Evolutionary conservation across 371 early-diverging fungal genomes (phyloP), one percentile per base, ranked within the genome.

Genomic region (Mucor ambiguus): DNA sequence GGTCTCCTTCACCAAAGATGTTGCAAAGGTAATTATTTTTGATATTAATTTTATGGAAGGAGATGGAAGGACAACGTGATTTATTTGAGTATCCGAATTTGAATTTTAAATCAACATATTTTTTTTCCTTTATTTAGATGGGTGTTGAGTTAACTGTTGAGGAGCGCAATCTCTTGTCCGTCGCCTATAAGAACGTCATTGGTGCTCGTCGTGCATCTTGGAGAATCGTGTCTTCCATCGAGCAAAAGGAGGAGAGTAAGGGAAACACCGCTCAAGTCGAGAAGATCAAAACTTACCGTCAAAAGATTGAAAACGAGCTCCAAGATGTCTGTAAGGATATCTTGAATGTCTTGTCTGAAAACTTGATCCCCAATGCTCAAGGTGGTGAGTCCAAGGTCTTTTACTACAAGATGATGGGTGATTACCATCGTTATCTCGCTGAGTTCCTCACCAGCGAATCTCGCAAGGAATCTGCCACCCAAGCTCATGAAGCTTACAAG

Each of bases 181-280:
- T 99, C 68, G 99, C 99, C 67, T 99, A 97, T 91, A 99, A 99
- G 90, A 99, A 99, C 86, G 96, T 99, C 59, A 99, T 98, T 76
- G 98, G 99, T 73, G 94, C 97, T 60, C 97, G 98, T 70, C 96
- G 99, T 87, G 97, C 98, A 49, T 97, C 98, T 61, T 99, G 99
- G 99, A 89, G 99, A 82, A 98, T 99, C 75, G 94, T 99, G 38
- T 96, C 95, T 66, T 97, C 98, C 66, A 98, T 98, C 72, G 97
- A 97, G 83, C 94, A 96, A 79, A 99, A 98, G 91, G 96, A 97
- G 80, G 96, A 96, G 80, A 87, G 86, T 70, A 97, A 96, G 88
- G 95, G 93, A 75, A 90, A 93, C 74, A 86, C 87, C 46, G 80
- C 80, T 59, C 95, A 97, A 72, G 92, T 94, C 52, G 78, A 80